Percentiles rank a stretch among this genome's conserved stretches.
phyloP scores from a whole-genome alignment of 2,329 filamentous ascomycete species.

The Leptosphaerulina australis region DNA sequence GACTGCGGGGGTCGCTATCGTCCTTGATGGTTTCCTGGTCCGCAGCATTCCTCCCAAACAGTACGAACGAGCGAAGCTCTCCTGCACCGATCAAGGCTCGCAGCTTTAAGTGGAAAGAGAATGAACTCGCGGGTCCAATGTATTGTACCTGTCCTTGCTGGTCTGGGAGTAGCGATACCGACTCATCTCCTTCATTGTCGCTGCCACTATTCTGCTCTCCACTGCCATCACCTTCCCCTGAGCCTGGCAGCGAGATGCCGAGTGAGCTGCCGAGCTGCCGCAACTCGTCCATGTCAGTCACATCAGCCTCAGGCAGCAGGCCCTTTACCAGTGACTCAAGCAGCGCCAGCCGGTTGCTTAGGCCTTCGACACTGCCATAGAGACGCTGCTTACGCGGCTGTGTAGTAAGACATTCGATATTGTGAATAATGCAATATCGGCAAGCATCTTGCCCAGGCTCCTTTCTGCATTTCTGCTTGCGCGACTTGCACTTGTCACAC shows the following conservation, averaged over 20 bases:
- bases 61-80: conserved; percentile 44
- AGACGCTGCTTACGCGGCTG: conserved; percentile 55
- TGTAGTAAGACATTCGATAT: conserved; percentile 53
- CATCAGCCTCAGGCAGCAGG: conserved; percentile 51
- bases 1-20: conserved; percentile 25
- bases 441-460: conserved; percentile 49
- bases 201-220: conserved; percentile 27
- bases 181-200: conserved; percentile 43
- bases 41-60: conserved; percentile 52
- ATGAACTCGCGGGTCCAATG: conserved; percentile 53
- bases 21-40: conserved; percentile 33
- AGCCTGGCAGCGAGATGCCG: conserved; percentile 49
- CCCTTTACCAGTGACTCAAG: conserved; percentile 55
- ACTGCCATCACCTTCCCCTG: conserved; percentile 21
- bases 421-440: conserved; percentile 51
- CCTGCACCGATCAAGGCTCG: conserved; percentile 47
- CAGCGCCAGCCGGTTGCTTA: conserved; percentile 50
- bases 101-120: conserved; percentile 52
- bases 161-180: conserved; percentile 48
- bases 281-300: conserved; percentile 52
- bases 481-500: conserved; percentile 56
- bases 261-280: conserved; percentile 48
- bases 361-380: conserved; percentile 52
- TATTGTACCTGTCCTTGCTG: conserved; percentile 55
- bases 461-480: conserved; percentile 55